Percentiles rank a stretch among this genome's conserved stretches.
Conservation (phyloP, 2,329 filamentous ascomycete species). For the Teratosphaeria epicoccoides region DNA sequence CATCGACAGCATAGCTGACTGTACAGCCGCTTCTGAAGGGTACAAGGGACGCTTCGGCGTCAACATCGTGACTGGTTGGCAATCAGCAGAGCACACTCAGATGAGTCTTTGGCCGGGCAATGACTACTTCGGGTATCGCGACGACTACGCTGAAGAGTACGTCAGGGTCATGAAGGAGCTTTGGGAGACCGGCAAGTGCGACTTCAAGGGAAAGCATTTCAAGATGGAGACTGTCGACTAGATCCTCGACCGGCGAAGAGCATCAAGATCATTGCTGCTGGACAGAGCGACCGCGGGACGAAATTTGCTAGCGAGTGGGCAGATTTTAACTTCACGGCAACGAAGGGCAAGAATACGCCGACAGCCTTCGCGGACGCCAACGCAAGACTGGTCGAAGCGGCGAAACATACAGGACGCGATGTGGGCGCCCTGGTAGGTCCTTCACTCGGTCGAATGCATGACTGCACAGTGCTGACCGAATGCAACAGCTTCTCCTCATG, state of each 20-base stretch:
- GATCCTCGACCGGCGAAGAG: slow-evolving; percentile 3
- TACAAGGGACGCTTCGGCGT: slow-evolving; percentile 7
- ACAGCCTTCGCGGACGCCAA: slow-evolving; percentile 5
- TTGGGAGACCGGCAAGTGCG: slow-evolving; percentile 5
- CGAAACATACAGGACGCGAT: slow-evolving; percentile 4
- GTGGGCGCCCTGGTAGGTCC: slow-evolving; percentile 4
- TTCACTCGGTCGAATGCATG: background rate
- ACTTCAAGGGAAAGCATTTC: slow-evolving; percentile 11
- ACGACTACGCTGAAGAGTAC: slow-evolving; percentile 10
- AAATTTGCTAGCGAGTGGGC: slow-evolving; percentile 8
- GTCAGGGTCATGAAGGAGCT: slow-evolving; percentile 9
- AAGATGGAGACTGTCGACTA: slow-evolving; percentile 9
- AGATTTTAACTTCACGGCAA: slow-evolving; percentile 9
- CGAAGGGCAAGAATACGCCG: slow-evolving; percentile 7
- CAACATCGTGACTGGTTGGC: slow-evolving; percentile 11
- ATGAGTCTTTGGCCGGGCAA: slow-evolving; percentile 11
- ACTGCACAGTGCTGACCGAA: background rate
- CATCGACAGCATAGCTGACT: slow-evolving; percentile 6
- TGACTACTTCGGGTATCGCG: slow-evolving; percentile 7
- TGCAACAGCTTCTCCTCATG: slow-evolving; percentile 6
- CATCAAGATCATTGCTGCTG: slow-evolving; percentile 8
- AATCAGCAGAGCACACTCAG: slow-evolving; percentile 8
- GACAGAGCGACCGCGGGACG: slow-evolving; percentile 6
- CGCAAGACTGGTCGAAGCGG: slow-evolving; percentile 4
- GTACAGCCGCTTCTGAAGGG: background rate